These are phyloP conservation scores for Cornus florida DNA, from an alignment of 148 eudicot genomes.

Conservation along the genomic window DNA sequence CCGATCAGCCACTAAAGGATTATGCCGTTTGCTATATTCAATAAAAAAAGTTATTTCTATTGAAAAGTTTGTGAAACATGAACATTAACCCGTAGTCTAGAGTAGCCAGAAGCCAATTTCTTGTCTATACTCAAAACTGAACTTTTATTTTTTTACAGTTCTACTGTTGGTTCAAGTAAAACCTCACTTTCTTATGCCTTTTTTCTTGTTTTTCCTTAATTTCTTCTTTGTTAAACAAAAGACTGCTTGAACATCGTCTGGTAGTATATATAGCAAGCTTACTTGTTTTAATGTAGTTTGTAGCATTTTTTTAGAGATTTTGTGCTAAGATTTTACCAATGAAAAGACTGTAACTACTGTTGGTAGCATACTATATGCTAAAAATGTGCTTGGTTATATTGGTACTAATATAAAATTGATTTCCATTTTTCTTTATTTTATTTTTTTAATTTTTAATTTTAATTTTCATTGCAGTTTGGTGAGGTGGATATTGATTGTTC, in stretches of 20 bases:
- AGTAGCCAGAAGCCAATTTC: no score
- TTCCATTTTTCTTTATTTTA: not conserved
- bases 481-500: conserved; percentile 97
- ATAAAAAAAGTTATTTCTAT: no score
- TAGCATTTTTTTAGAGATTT: not conserved
- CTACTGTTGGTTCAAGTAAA: no score
- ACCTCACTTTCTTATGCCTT: not conserved
- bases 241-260: not conserved
- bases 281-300: not conserved
- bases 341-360: not conserved
- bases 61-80: no score
- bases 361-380: not conserved
- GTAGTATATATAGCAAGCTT: not conserved
- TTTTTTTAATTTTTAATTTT: not conserved
- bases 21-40: no score
- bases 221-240: not conserved
- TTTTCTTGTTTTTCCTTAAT: not conserved
- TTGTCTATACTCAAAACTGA: not conserved
- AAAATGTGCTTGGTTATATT: not conserved
- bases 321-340: not conserved
- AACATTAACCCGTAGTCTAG: no score
- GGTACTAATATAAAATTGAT: not conserved
- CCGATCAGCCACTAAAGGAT: no score
- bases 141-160: not conserved
- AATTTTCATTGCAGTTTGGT: conserved; percentile 65